Evolutionary conservation across 2,329 filamentous ascomycete genomes (phyloP), one percentile per base, ranked within the genome.

Genomic region (Botrytis galanthina): DNA sequence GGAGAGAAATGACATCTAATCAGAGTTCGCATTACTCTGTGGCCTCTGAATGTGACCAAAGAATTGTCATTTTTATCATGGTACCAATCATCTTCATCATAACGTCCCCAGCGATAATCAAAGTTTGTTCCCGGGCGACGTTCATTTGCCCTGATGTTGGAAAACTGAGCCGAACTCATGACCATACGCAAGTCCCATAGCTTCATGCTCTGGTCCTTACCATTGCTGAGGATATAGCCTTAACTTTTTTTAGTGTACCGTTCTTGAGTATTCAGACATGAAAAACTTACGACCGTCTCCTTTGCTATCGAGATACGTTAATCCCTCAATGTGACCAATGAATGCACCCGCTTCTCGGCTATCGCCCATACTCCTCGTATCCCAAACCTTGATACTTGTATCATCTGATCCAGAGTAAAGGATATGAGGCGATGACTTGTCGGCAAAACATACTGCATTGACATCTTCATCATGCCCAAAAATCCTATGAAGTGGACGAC

Each of bases 1-100:
- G 96, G 96, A 46, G 93, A 96, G 83, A 99, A 99, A 83, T 98
- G 95, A 80, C 96, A 98, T 75, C 96, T 88, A 77, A 98, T 98
- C 59, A 98, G 86, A 1, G 96, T 98, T 79, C 93, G 92, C 75
- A 97, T 87, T 20, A 99, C 94, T 75, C 88, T 89, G 83, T 99
- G 96, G 16, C 95, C 95, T 39, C 94, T 90, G 86, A 97, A 98
- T 0, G 95, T 98, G 64, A 98, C 96, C 4, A 98, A 85, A 1
- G 93, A 97, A 84, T 95, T 97, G 82, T 98, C 96, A 78, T 94
- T 83, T 0, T 92, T 92, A 81, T 98, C 92, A 1, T 90, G 90
- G 74, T 89, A 88, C 86, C 90, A 93, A 78, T 89, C 84, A 35
- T 87, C 83, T 14, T 89, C 87, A 78, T 91, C 86, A 81, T 93